Evolutionary conservation across 805 yeast species (phyloP), one percentile per base, ranked within the genome.

Genomic region (Wickerhamomyces queroliae): DNA sequence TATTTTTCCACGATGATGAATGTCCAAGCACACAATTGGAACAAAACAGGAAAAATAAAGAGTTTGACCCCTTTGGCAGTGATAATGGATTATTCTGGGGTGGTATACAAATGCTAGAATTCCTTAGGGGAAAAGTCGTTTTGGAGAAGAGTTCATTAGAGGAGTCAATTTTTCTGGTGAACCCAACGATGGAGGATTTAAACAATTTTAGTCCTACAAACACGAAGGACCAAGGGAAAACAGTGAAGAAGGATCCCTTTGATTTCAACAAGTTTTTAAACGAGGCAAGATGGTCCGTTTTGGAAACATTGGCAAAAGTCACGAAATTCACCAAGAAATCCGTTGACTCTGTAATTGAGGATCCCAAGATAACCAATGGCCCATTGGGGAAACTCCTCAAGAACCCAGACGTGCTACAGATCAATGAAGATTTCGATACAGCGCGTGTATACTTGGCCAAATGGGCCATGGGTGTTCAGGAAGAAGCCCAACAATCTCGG

Each of bases 391-490:
- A 74, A 38, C 59, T 84, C 45, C 66, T 91, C 32, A 72, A 68
- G 40, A 80, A 81, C 46, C 93, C 96, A 0, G 95, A 87, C 51
- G 95, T 91, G 11, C 74, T 72, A 50, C 76, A 72, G 40, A 76
- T 91, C 20, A 86, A 93, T 42, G 85, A 87, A 46, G 98, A 91
- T 46, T 93, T 90, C 56, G 98, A 90, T 55, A 80, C 91, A 37
- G 98, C 98, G 0, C 74, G 90, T 39, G 83, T 89, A 4, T 91
- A 88, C 58, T 67, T 91, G 43, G 98, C 98, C 5, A 90, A 89
- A 64, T 93, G 98, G 98, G 97, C 98, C 0, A 73, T 87, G 50
- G 87, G 87, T 22, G 93, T 93, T 9, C 93, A 91, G 50, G 90
- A 89, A 51, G 95, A 91, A 58, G 93, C 96, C 2, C 89, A 79